Evolutionary conservation across 2,329 filamentous ascomycete species (phyloP).

Genomic region (Cucurbitaria berberidis): DNA sequence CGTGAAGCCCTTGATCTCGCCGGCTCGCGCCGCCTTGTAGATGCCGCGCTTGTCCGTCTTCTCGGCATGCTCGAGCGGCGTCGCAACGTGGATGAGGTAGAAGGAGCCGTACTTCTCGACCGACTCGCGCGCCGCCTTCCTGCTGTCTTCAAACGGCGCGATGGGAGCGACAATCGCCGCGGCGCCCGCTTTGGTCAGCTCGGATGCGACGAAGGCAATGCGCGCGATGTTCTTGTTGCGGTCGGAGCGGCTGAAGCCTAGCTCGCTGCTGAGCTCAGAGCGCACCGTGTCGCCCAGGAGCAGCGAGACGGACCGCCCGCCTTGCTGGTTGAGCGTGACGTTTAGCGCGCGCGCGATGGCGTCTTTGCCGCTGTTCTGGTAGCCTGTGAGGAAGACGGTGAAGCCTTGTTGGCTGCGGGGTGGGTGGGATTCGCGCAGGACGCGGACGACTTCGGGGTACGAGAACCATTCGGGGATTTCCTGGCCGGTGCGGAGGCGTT

Average conservation of each 20-base stretch:
- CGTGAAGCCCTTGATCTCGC: slow-evolving; percentile 97
- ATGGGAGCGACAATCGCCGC: slow-evolving; percentile 97
- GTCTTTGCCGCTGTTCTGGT: slow-evolving; percentile 96
- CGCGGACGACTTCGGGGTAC: slow-evolving; percentile 96
- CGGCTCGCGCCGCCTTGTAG: slow-evolving; percentile 80
- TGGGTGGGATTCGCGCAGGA: slow-evolving; percentile 95
- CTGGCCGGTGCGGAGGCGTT: slow-evolving; percentile 85
- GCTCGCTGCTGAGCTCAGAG: slow-evolving; percentile 88
- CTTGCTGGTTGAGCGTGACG: slow-evolving; percentile 97
- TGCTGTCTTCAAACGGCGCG: slow-evolving; percentile 83
- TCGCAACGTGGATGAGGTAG: slow-evolving; percentile 94
- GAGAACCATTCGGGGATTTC: slow-evolving; percentile 99
- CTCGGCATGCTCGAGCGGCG: slow-evolving; percentile 89
- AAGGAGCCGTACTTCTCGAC: slow-evolving; percentile 89
- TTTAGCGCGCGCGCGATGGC: slow-evolving; percentile 94
- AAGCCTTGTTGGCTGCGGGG: slow-evolving; percentile 91
- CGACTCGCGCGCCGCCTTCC: slow-evolving; percentile 79
- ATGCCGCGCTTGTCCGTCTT: slow-evolving; percentile 93
- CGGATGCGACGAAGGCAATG: slow-evolving; percentile 94
- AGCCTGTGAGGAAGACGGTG: slow-evolving; percentile 97
- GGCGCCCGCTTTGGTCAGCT: slow-evolving; percentile 89
- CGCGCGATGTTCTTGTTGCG: slow-evolving; percentile 93
- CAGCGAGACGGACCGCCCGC: slow-evolving; percentile 90
- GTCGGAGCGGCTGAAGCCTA: slow-evolving; percentile 93
- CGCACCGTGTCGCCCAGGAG: slow-evolving; percentile 96